phyloP scores from a whole-genome alignment of 768 basidiomycete genomes.

The Sporobolomyces roseus region DNA sequence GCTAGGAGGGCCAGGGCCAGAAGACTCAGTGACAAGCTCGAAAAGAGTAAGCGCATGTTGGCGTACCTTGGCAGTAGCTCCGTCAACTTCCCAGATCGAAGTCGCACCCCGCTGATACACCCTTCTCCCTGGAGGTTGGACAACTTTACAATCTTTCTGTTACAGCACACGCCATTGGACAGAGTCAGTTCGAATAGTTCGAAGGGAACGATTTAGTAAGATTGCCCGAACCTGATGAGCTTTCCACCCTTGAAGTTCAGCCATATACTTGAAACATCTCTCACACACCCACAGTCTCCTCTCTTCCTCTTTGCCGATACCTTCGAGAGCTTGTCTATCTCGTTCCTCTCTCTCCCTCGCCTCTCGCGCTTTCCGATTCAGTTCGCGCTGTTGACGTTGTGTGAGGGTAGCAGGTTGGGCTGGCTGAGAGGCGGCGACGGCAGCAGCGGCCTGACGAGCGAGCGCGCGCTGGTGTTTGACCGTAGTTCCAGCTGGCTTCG shows the following conservation, averaged over 20 bases:
- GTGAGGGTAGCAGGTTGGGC: not conserved
- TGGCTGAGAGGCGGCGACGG: not conserved
- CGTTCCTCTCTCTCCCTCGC: constrained; percentile 1
- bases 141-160: constrained; percentile 65
- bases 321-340: not conserved
- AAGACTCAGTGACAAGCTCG: no score
- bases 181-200: constrained; percentile 6
- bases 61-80: constrained; percentile 73
- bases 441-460: constrained; percentile 13
- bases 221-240: constrained; percentile 62
- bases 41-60: no score
- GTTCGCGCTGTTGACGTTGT: constrained; percentile 30
- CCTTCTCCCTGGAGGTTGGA: constrained; percentile 76
- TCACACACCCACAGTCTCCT: constrained; percentile 73
- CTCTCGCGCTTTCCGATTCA: constrained; percentile 22
- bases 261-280: constrained; percentile 95
- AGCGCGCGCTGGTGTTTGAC: constrained; percentile 16
- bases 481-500: constrained; percentile 32
- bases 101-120: constrained; percentile 87
- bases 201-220: constrained; percentile 4
- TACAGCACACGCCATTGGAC: not conserved
- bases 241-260: constrained; percentile 63
- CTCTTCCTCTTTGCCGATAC: constrained; percentile 10
- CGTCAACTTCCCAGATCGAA: constrained; percentile 94
- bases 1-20: no score